Evolutionary conservation across 1,284 basidiomycete species (phyloP).

Genomic region (Apiotrichum sp.): DNA sequence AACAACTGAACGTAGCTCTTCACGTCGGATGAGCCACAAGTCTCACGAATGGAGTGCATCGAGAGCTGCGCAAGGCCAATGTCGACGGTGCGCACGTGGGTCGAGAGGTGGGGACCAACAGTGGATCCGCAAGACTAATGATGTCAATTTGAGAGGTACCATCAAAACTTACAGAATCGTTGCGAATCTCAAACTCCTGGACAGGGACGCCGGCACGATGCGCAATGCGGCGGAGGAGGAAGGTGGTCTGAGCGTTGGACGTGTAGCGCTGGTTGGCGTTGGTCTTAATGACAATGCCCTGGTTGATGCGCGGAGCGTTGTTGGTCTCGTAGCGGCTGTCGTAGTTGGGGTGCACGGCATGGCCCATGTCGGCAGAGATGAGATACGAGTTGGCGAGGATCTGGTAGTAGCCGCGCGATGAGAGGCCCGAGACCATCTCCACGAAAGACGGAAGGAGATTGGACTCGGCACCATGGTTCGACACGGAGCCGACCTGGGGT

Average conservation of each 20-base stretch:
- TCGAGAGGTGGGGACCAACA: slow-evolving; percentile 69
- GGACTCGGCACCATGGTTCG: slow-evolving; percentile 82
- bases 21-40: slow-evolving; percentile 45
- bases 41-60: slow-evolving; percentile 96
- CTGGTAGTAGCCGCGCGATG: slow-evolving; percentile 57
- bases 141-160: neutral
- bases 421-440: slow-evolving; percentile 55
- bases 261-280: slow-evolving; percentile 61
- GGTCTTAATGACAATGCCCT: slow-evolving; percentile 87
- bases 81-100: slow-evolving; percentile 84
- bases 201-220: slow-evolving; percentile 68
- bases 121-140: slow-evolving; percentile 67
- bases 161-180: slow-evolving; percentile 33
- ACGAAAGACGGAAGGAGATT: slow-evolving; percentile 78
- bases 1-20: slow-evolving; percentile 71
- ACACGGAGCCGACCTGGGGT: slow-evolving; percentile 57
- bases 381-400: slow-evolving; percentile 72
- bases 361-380: slow-evolving; percentile 78
- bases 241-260: slow-evolving; percentile 53
- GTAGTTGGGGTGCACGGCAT: slow-evolving; percentile 75
- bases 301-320: slow-evolving; percentile 77
- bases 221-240: slow-evolving; percentile 53
- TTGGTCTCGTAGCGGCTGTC: slow-evolving; percentile 76
- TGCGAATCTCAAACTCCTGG: slow-evolving; percentile 65
- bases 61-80: slow-evolving; percentile 60